These are phyloP conservation scores for Calonectria hongkongensis DNA, from an alignment of 2,329 filamentous ascomycete genomes.

Conservation along the genomic window DNA sequence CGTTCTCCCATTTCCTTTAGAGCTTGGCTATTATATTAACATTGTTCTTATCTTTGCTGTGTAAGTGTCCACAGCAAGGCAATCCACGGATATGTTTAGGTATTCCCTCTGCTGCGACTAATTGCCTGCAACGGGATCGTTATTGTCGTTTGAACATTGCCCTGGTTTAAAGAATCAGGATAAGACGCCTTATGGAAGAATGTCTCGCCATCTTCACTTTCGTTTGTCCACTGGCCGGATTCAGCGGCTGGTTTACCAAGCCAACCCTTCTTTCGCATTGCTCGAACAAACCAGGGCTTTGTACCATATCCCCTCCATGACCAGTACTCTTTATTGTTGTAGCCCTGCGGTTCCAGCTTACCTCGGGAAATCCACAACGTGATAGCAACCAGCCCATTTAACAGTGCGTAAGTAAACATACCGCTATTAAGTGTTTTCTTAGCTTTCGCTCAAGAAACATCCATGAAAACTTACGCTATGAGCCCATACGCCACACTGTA, in stretches of 20 bases:
- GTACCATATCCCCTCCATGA: conserved; percentile 45
- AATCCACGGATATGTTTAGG: background rate
- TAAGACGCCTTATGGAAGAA: background rate
- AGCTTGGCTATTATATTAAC: too few species aligned
- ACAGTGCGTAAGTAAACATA: conserved; percentile 44
- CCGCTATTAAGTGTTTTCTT: conserved; percentile 28
- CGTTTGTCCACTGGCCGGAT: background rate
- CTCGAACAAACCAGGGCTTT: conserved; percentile 46
- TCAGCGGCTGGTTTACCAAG: background rate
- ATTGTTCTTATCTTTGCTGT: too few species aligned
- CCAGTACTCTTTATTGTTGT: conserved; percentile 52
- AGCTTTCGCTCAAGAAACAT: background rate
- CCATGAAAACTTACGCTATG: conserved; percentile 69
- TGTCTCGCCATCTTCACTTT: background rate
- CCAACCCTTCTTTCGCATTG: background rate
- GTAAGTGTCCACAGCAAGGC: too few species aligned
- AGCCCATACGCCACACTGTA: conserved; percentile 89
- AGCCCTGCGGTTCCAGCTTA: conserved; percentile 43
- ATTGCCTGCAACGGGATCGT: background rate
- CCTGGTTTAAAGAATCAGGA: background rate
- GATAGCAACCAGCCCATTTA: conserved; percentile 41
- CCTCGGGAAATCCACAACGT: conserved; percentile 41
- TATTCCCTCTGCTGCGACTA: background rate
- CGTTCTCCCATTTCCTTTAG: too few species aligned
- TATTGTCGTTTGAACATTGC: background rate